Percentiles rank a stretch among this genome's conserved stretches.
Conservation (phyloP, 2,329 filamentous ascomycete species). For the Phymatotrichopsis omnivora region DNA sequence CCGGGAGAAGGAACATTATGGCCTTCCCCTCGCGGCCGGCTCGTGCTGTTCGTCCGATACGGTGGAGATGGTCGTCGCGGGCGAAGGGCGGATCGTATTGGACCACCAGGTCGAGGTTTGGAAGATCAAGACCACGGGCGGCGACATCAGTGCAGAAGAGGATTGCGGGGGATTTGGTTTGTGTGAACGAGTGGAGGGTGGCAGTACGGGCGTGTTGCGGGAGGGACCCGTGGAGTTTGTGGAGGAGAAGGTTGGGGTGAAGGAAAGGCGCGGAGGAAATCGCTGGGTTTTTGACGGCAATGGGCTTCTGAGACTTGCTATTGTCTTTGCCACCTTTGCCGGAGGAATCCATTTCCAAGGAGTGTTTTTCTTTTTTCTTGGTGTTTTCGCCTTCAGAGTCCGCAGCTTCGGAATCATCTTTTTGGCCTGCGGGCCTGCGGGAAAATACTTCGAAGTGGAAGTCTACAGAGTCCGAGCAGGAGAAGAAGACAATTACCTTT, state of each 20-base stretch:
- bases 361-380: conserved; percentile 34
- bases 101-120: conserved; percentile 86
- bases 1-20: conserved; percentile 79
- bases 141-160: conserved; percentile 93
- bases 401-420: conserved; percentile 17
- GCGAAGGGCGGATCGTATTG: conserved; percentile 96
- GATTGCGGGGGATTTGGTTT: conserved; percentile 63
- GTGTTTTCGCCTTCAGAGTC: conserved; percentile 30
- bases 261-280: conserved; percentile 63
- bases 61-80: conserved; percentile 85
- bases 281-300: conserved; percentile 50
- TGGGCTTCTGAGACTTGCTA: conserved; percentile 28
- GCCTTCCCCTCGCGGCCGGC: conserved; percentile 81
- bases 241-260: conserved; percentile 62
- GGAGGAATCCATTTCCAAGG: no score
- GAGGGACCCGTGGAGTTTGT: conserved; percentile 85
- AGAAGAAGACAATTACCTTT: conserved; percentile 95
- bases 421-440: conserved; percentile 32
- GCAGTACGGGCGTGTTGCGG: conserved; percentile 77
- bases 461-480: conserved; percentile 91
- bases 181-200: conserved; percentile 70
- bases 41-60: conserved; percentile 88
- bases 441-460: conserved; percentile 84
- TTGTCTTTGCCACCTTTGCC: conserved; percentile 12
- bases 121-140: conserved; percentile 87